Conservation (phyloP, 257 asterid species). For the Datura wrightii region DNA sequence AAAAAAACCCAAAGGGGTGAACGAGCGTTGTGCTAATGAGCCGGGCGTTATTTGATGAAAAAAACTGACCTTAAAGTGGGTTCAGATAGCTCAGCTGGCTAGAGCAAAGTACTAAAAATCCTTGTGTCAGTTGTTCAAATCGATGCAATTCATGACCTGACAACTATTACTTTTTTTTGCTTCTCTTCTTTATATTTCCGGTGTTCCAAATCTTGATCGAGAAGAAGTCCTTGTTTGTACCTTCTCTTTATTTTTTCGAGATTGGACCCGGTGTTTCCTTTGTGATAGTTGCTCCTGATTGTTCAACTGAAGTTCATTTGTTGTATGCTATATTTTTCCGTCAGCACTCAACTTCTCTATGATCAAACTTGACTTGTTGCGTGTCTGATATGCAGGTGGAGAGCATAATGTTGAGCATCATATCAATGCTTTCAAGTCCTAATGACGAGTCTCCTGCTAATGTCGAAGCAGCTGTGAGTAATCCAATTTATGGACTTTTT, state of each 20-base stretch:
- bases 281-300: background rate
- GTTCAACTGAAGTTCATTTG: background rate
- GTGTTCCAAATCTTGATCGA: background rate
- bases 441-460: slow-evolving; percentile 99
- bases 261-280: background rate
- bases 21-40: background rate
- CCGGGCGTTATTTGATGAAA: background rate
- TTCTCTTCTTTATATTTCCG: background rate
- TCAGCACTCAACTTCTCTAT: background rate
- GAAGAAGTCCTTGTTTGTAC: background rate
- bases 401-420: slow-evolving; percentile 97
- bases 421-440: slow-evolving; percentile 99
- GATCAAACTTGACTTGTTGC: slow-evolving; percentile 32
- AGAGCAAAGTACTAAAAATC: background rate
- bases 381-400: slow-evolving; percentile 72
- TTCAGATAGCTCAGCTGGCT: background rate
- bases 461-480: slow-evolving; percentile 98
- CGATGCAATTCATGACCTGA: background rate
- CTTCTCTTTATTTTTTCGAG: background rate
- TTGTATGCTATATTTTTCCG: background rate
- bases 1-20: background rate
- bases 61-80: background rate
- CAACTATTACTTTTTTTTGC: background rate
- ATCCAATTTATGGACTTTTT: background rate
- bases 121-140: background rate